Base-by-base conservation (phyloP, 2,329 filamentous ascomycete genomes). In the Sporothrix globosa region DNA sequence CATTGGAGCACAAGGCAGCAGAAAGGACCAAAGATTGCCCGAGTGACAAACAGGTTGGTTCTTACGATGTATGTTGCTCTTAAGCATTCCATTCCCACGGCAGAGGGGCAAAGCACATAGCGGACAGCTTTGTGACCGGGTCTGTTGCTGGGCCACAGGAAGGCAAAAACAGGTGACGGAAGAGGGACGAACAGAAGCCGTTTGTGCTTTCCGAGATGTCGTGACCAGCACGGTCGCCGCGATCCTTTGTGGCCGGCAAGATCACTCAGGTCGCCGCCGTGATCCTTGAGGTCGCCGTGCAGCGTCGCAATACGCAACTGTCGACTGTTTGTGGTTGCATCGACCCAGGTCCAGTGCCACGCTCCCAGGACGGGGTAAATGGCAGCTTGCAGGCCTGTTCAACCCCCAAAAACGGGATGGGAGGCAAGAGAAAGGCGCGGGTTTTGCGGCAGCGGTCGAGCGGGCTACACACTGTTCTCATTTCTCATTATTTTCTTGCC, bases 1-100 rank as follows among this genome's bases (percentile, higher is more conserved):
- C 27, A 6, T 13, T 13, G 17, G n/a, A 30, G 19, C 54, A 0
- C n/a, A 48, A 63, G n/a, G 60, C n/a, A 27, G 39, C 21, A 63
- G 41, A 19, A 53, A 53, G 68, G 68, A 24, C 68, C 48, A 69
- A 69, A 54, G 68, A 69, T 63, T 21, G 46, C 56, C 68, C 68
- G 68, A 46, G n/a, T 34, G n/a, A 34, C 24, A 39, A 53, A 24
- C 4, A 27, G 30, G 14, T 10, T 30, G 27, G 50, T 30, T 54
- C 52, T 34, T 54, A 21, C n/a, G n/a, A 11, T 54, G 24, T 30
- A 7, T 34, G 34, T 17, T 30, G 5, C 52, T n/a, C 19, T 6
- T 56, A 10, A 14, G 4, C 10, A 4, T 34, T 5, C 27, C 27
- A 56, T 27, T 9, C 27, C 24, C 27, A 3, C 27, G 27, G 53